Evolutionary conservation across 108 stramenopile genomes (phyloP).

Genomic region (Parietichytrium sp.): DNA sequence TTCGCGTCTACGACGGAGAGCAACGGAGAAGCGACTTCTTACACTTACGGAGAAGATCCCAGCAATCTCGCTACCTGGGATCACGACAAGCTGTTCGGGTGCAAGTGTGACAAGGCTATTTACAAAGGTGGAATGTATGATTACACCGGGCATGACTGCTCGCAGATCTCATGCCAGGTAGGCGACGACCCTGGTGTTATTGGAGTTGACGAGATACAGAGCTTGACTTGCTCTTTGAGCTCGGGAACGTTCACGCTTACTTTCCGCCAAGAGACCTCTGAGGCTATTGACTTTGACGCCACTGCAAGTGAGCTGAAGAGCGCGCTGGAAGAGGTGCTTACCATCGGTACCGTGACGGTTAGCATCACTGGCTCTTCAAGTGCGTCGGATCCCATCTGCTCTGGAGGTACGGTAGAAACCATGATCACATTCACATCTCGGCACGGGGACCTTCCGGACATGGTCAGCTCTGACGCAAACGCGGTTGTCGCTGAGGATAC

Average conservation of each 20-base stretch:
- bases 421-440: no score
- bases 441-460: no score
- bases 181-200: constrained; percentile 58
- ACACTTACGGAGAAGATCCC: constrained; percentile 57
- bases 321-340: constrained; percentile 61
- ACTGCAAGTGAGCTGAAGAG: constrained; percentile 55
- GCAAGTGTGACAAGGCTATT: constrained; percentile 56
- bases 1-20: constrained; percentile 57
- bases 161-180: constrained; percentile 44
- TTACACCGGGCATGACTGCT: constrained; percentile 56
- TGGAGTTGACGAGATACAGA: constrained; percentile 64
- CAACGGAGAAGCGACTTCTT: constrained; percentile 65
- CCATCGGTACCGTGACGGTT: constrained; percentile 48
- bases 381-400: constrained; percentile 40
- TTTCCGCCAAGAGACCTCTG: constrained; percentile 64
- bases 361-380: constrained; percentile 45
- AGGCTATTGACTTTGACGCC: constrained; percentile 64
- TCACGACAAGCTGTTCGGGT: constrained; percentile 52
- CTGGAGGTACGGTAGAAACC: no score
- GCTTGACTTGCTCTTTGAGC: constrained; percentile 65
- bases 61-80: constrained; percentile 56
- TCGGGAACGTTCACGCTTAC: constrained; percentile 68
- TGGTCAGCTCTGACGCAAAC: constrained; percentile 31
- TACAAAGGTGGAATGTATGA: constrained; percentile 32
- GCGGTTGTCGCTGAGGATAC: neutral